Base-by-base conservation (phyloP, 495 filamentous ascomycete genomes). In the Lasiosphaeris hirsuta region DNA sequence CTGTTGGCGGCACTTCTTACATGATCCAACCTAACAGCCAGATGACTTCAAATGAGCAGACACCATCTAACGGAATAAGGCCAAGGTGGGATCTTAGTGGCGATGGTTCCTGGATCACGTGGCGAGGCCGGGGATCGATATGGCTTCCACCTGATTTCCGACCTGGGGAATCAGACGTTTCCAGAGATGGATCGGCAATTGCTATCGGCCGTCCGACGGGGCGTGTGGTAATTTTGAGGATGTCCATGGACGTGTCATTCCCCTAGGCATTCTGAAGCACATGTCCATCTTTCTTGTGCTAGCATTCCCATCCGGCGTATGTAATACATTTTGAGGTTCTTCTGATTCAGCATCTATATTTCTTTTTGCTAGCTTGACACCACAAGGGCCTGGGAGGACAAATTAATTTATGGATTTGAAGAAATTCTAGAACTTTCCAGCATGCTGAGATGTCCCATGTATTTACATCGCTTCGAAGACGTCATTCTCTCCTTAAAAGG, bases 101-200 rank as follows among this genome's bases (percentile, higher is more conserved):
- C 15, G 42, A 44, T 44, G 42, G 42, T n/a, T 44, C 42, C 42
- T 44, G 42, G 42, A n/a, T 44, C 8, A 44, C 42, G 15, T 44
- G 42, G 42, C 42, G 42, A 44, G 42, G 42, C 42, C 42, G 18
- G 42, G 42, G 42, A 44, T 44, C 42, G 2, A 44, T 44, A 44
- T 44, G 42, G 42, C 42, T 44, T 44, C 42, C 42, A 44, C 42
- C 42, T 44, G 42, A 44, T 44, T 44, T 44, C 42, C 42, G 42
- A 8, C 42, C 42, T 44, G 11, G 15, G 42, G 42, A 8, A 44
- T 44, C 15, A 44, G 42, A 44, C 4, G 15, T 44, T 44, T 44
- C 42, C 42, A 44, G 42, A 44, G 42, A 44, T 44, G 42, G 42
- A 44, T 44, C 42, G 13, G 42, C 42, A 44, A 44, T 44, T 44